Evolutionary conservation across 1,139 yeast species (phyloP), one percentile per base, ranked within the genome.

Genomic region (Geotrichum phurueaensis): DNA sequence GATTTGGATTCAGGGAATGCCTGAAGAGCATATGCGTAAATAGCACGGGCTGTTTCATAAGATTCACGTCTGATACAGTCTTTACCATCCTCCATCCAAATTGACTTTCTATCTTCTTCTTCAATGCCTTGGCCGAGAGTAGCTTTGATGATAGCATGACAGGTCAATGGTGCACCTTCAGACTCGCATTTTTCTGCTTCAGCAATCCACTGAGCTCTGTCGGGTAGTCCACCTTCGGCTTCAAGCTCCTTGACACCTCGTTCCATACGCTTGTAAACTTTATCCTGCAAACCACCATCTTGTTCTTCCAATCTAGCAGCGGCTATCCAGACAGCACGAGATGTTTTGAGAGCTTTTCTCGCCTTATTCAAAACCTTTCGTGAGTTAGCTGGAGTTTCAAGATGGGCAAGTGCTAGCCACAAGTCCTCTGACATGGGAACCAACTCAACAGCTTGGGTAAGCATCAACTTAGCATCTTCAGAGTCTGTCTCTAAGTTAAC

Each of bases 231-330:
- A 1, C 72, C 71, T 27, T 70, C 67, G 0, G 66, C 66, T 10
- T 71, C 71, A 31, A 78, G 70, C 55, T 83, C 82, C 48, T 78
- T 73, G 23, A 84, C 74, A 5, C 88, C 92, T 64, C 82, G 82
- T 9, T 71, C 75, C 57, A 89, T 69, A 53, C 86, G 67, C 61
- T 75, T 77, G 7, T 67, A 71, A 27, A 84, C 75, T 63, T 79
- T 80, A 1, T 80, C 67, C 60, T 79, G 79, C 27, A 76, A 74
- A 7, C 72, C 75, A 1, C 78, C 73, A 0, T 71, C 70, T 58
- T 81, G 77, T 68, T 89, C 96, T 71, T 90, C 96, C 18, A 90
- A 70, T 63, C 84, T 81, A 1, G 85, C 81, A 1, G 91, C 92
- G 0, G 86, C 78, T 1, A 89, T 74, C 95, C 96, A 89, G 0